Evolutionary conservation across 1,284 basidiomycete species (phyloP).

Genomic region (Trichosporon coremiiforme): DNA sequence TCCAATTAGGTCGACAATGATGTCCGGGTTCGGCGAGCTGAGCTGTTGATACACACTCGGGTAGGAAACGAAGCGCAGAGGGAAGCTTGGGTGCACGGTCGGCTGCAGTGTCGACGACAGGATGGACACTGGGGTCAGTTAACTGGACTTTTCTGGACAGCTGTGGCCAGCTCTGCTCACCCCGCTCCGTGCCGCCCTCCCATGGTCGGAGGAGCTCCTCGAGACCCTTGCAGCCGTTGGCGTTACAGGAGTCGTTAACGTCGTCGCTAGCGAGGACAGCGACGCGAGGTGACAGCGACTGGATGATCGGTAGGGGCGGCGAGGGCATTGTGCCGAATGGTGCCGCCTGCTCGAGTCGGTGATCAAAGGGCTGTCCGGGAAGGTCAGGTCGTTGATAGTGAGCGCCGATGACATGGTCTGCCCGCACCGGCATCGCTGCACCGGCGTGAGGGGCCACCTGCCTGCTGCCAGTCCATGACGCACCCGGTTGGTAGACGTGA

Average conservation of each 20-base stretch:
- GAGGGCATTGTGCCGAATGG: constrained; percentile 47
- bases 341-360: constrained; percentile 1
- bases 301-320: constrained; percentile 51
- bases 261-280: constrained; percentile 54
- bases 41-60: constrained; percentile 46
- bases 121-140: constrained; percentile 47
- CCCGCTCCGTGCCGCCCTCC: constrained; percentile 53
- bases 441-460: neutral
- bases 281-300: constrained; percentile 54
- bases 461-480: constrained; percentile 8
- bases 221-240: constrained; percentile 54
- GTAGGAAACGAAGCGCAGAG: constrained; percentile 54
- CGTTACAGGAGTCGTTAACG: constrained; percentile 51
- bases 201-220: constrained; percentile 56
- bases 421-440: neutral
- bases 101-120: constrained; percentile 53
- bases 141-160: neutral
- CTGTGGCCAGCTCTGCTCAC: constrained; percentile 34
- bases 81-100: constrained; percentile 53
- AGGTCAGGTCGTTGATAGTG: constrained; percentile 1
- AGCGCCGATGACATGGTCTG: constrained; percentile 17
- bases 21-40: constrained; percentile 46
- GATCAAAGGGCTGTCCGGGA: neutral
- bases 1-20: constrained; percentile 53
- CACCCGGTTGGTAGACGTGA: neutral